Evolutionary conservation across 192 early-diverging fungal genomes (phyloP), one percentile per base, ranked within the genome.

Genomic region (Gonapodya sp.): DNA sequence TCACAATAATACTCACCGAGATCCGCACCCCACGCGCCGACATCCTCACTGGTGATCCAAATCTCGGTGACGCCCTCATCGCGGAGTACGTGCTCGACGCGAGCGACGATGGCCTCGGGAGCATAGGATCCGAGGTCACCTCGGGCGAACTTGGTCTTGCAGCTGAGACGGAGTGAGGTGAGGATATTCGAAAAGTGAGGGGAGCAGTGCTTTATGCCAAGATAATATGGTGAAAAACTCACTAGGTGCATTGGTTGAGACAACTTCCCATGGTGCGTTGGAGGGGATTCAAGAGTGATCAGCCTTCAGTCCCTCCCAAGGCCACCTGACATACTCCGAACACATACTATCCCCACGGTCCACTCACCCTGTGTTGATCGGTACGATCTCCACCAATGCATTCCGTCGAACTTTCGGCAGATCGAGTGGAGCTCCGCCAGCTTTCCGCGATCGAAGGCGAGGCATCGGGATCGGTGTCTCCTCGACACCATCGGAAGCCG

Each of bases 171-270:
- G n/a, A n/a, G n/a, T n/a, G n/a, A n/a, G n/a, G n/a, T n/a, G n/a
- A 64, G 46, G 46, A 64, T 64, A 24, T 64, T 16, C 8, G 24
- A 24, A 64, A 24, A 8, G 46, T 64, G 46, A 64, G 46, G 8
- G 46, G 46, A 64, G 46, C 8, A 64, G 46, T 8, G 8, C 46
- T 16, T 16, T 16, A 24, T 64, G 8, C 8, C 8, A 8, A 24
- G 24, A 64, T 8, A 16, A 64, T 8, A 16, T 16, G 46, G 46
- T 16, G 24, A 24, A 64, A 24, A 16, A 64, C 46, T 8, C 24
- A 64, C 46, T 91, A 91, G 0, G 90, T 91, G 83, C 90, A 91
- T 64, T 91, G 87, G 80, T 91, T 91, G 46, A 90, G 79, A 75
- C 89, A 90, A 8, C 88, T 84, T 46, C 75, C 35, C n/a, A 73